phyloP scores from a whole-genome alignment of 768 basidiomycete species.

The Favolaschia claudopus region DNA sequence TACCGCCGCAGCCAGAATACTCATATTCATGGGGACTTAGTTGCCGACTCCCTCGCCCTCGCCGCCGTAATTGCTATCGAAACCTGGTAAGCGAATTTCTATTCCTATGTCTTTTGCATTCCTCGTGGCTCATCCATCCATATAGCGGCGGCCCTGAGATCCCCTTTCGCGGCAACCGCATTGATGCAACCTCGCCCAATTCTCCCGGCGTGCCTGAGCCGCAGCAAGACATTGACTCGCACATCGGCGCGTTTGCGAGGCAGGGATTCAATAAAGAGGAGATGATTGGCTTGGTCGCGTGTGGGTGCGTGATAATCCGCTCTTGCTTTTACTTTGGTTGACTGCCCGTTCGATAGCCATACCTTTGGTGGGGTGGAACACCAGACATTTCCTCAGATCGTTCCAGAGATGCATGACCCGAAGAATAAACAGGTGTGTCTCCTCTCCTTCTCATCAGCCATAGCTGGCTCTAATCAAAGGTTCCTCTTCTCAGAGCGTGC shows the following conservation, averaged over 20 bases:
- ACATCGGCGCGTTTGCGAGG: neutral
- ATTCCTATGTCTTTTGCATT: neutral
- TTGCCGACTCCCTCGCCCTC: neutral
- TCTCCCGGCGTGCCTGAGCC: neutral
- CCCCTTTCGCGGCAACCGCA: neutral
- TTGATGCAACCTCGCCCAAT: neutral
- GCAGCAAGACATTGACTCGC: neutral
- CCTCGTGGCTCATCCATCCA: neutral
- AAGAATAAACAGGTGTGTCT: neutral
- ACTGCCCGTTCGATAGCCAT: neutral
- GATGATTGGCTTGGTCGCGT: too few relatives aligned
- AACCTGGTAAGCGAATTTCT: neutral
- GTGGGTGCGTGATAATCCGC: too few relatives aligned
- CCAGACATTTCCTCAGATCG: neutral
- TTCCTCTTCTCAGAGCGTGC: too few relatives aligned
- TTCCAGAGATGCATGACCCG: neutral
- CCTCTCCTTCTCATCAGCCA: too few relatives aligned
- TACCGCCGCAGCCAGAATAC: too few relatives aligned
- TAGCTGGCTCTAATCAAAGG: too few relatives aligned
- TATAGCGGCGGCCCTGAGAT: slow-evolving; percentile 2
- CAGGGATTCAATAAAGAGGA: slow-evolving; percentile 2
- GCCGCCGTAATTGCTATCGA: neutral
- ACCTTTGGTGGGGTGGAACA: neutral
- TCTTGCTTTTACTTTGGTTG: too few relatives aligned
- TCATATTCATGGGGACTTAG: neutral